These are phyloP conservation scores for Malassezia equina DNA, from an alignment of 1,284 basidiomycete genomes.

Conservation along the genomic window DNA sequence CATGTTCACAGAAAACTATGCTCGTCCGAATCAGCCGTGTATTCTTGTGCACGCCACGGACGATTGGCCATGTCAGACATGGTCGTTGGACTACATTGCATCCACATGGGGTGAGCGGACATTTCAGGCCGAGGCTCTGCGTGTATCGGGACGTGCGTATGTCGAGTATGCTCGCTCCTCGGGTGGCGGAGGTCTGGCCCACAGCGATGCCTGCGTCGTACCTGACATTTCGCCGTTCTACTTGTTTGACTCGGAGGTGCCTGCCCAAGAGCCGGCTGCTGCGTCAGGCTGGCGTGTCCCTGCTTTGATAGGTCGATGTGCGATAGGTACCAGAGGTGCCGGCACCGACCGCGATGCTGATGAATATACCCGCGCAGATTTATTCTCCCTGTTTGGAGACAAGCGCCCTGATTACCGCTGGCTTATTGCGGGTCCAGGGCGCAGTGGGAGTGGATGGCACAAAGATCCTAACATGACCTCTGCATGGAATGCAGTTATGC, in stretches of 20 bases:
- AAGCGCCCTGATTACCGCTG: conserved; percentile 38
- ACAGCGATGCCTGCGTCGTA: conserved; percentile 16
- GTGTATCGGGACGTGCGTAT: conserved; percentile 23
- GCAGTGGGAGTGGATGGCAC: conserved; percentile 41
- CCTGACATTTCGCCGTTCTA: conserved; percentile 44
- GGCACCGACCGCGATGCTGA: conserved; percentile 15
- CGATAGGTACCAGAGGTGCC: conserved; percentile 12
- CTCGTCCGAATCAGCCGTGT: conserved; percentile 25
- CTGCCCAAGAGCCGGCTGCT: conserved; percentile 23
- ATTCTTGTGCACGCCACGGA: conserved; percentile 34
- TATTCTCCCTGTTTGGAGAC: conserved; percentile 32
- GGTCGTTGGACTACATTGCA: conserved; percentile 27
- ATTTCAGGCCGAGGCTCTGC: conserved; percentile 40
- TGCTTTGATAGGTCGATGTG: conserved; percentile 20
- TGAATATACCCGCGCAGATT: conserved; percentile 28
- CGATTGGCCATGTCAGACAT: conserved; percentile 31
- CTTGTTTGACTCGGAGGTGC: conserved; percentile 36
- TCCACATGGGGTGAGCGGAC: conserved; percentile 24
- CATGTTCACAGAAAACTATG: conserved; percentile 14
- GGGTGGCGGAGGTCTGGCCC: conserved; percentile 9
- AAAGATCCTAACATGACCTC: conserved; percentile 50
- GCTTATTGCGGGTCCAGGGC: conserved; percentile 38
- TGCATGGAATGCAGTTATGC: conserved; percentile 51
- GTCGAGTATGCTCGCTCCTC: conserved; percentile 26
- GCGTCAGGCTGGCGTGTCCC: conserved; percentile 31